Conservation (phyloP, 2,329 filamentous ascomycete species). For the Scedosporium dehoogii region DNA sequence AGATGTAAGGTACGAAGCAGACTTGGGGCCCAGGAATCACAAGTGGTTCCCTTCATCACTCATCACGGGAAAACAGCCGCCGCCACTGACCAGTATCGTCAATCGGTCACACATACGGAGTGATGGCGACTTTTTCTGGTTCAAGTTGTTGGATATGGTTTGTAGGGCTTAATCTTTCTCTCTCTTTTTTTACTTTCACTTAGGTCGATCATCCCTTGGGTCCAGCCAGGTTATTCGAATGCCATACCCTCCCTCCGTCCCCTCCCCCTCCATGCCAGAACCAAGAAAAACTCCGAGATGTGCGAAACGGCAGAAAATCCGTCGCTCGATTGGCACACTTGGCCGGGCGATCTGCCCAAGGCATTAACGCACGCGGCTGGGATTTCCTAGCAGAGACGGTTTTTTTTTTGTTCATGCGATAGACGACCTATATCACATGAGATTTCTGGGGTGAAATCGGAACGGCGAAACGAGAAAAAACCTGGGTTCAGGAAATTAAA, state of each 20-base stretch:
- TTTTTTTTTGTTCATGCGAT: background rate
- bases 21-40: background rate
- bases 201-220: background rate
- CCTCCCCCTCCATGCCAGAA: background rate
- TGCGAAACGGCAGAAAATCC: slow-evolving; percentile 7
- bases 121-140: background rate
- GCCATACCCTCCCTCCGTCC: background rate
- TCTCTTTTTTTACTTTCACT: background rate
- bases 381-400: background rate
- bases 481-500: slow-evolving; percentile 6
- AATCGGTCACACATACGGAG: background rate
- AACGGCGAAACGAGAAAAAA: background rate
- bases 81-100: background rate
- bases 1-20: slow-evolving; percentile 1
- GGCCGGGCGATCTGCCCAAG: slow-evolving; percentile 1
- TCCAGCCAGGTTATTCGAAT: background rate
- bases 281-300: slow-evolving; percentile 6
- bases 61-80: background rate
- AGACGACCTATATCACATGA: background rate
- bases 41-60: background rate
- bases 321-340: background rate
- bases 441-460: background rate
- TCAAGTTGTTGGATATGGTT: background rate
- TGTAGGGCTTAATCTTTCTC: background rate
- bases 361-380: slow-evolving; percentile 3